Percentiles rank a stretch among this genome's conserved stretches.
These are phyloP conservation scores for Trichoderma atroviride DNA, from an alignment of 2,329 filamentous ascomycete genomes.

Conservation along the genomic window DNA sequence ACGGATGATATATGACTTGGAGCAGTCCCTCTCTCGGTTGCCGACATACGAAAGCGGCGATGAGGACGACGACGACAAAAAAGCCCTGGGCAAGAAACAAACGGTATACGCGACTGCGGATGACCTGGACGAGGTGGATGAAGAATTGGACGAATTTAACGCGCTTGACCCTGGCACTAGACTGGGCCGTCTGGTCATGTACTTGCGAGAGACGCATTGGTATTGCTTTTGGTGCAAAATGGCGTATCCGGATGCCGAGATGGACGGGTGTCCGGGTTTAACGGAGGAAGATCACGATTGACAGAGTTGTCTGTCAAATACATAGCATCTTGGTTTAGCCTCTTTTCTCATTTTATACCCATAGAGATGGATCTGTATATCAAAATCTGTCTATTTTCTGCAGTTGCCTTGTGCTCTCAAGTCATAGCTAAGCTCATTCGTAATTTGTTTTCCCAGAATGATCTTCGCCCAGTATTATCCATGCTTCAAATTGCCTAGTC, in stretches of 20 bases:
- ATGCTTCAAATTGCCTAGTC: not conserved
- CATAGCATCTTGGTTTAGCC: slow-evolving; percentile 14
- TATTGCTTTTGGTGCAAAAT: slow-evolving; percentile 99
- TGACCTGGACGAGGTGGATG: slow-evolving; percentile 75
- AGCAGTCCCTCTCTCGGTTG: slow-evolving; percentile 64
- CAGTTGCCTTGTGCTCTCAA: not conserved
- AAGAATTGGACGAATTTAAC: slow-evolving; percentile 80
- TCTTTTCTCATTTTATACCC: not conserved
- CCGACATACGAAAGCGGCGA: slow-evolving; percentile 71
- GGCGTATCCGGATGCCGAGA: slow-evolving; percentile 68
- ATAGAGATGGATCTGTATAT: not conserved
- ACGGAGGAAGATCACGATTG: slow-evolving; percentile 80
- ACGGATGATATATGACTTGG: slow-evolving; percentile 65
- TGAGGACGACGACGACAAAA: slow-evolving; percentile 72
- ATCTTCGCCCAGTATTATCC: not conserved
- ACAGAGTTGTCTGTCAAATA: slow-evolving; percentile 12
- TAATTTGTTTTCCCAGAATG: not conserved
- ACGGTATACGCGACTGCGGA: slow-evolving; percentile 63
- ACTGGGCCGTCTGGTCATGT: slow-evolving; percentile 65
- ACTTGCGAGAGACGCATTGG: slow-evolving; percentile 69
- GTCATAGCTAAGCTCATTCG: not conserved
- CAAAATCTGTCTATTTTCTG: not conserved
- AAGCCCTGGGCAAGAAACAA: slow-evolving; percentile 64
- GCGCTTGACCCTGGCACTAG: slow-evolving; percentile 67
- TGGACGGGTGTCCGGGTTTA: slow-evolving; percentile 88